A percentile compares a stretch with the other conserved stretches of the same genome.
These are phyloP conservation scores for Avena sativa DNA, from an alignment of 176 grass and related monocot genomes.

Conservation along the genomic window DNA sequence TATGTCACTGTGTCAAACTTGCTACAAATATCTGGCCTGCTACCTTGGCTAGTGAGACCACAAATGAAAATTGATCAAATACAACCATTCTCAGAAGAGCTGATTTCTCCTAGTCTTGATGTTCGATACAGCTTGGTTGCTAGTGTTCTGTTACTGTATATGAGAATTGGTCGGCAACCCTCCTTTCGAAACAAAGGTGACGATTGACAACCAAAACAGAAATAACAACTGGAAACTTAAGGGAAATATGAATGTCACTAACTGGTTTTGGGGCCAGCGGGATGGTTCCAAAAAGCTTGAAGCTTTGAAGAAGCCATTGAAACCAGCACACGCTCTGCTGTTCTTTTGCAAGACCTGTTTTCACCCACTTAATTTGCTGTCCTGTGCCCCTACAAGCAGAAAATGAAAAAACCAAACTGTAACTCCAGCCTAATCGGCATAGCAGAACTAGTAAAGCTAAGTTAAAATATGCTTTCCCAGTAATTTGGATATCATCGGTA, in stretches of 20 bases:
- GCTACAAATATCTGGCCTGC: not conserved
- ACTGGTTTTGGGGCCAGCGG: constrained; percentile 97
- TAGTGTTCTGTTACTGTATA: constrained; percentile 12
- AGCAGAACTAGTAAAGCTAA: not conserved
- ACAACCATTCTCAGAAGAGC: not conserved
- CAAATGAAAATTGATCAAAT: not conserved
- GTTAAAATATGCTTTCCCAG: not conserved
- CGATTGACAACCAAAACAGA: constrained; percentile 11
- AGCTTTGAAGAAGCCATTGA: constrained; percentile 77
- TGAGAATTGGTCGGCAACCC: not conserved
- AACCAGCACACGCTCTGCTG: constrained; percentile 24
- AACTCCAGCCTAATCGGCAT: not conserved
- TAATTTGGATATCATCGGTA: not conserved
- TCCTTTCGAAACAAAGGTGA: not conserved
- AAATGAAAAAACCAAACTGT: not conserved
- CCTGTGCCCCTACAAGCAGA: constrained; percentile 23
- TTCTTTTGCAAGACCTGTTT: constrained; percentile 29
- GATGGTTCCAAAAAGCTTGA: constrained; percentile 91
- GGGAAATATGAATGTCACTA: constrained; percentile 21
- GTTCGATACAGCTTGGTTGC: constrained; percentile 2
- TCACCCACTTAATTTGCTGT: constrained; percentile 3
- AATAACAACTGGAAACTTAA: constrained; percentile 1
- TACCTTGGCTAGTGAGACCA: not conserved
- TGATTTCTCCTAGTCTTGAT: not conserved
- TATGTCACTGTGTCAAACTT: not conserved